Evolutionary conservation across 805 yeast genomes (phyloP), one percentile per base, ranked within the genome.

Genomic region (Kazachstania bromeliacearum): DNA sequence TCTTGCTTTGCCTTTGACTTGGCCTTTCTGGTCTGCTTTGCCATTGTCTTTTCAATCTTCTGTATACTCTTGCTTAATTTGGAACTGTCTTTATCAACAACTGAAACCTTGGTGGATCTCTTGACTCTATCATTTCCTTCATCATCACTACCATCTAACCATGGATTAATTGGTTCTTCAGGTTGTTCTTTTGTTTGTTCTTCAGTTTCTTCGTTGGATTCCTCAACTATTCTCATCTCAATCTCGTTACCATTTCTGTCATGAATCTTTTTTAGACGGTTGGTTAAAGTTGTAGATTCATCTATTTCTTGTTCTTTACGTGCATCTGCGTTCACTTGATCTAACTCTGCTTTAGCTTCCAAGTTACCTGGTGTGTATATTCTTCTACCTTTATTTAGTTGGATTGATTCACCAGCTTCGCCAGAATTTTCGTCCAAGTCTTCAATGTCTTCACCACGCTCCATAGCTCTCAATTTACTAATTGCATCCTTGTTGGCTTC

Each of bases 321-420:
- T 5, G 67, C 59, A 25, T 55, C 47, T 34, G 60, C 43, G 33
- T 67, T 62, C 7, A 60, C 38, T 15, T 60, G 59, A n/a, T 63
- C 48, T 33, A 67, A 51, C 16, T 59, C 62, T 21, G 48, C 45
- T 15, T 44, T 51, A 1, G 55, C 37, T 9, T 48, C 45, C 5
- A 42, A 41, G 24, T 60, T 55, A 28, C 61, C 63, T 4, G 95
- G 92, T 3, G 88, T 74, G 51, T 84, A 87, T 10, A 75, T 66
- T 58, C 95, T 70, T 63, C 95, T 76, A 28, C 97, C 97, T 42
- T 70, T 69, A 53, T 85, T 85, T 31, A 75, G 56, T 13, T 55
- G 49, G 12, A 68, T 60, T 45, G 74, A 75, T 15, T 76, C 73
- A 14, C 70, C 63, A 23, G 53, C 62, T 9, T 23, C 29, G 5